These are phyloP conservation scores for Myxozyma melibiosi DNA, from an alignment of 805 yeast species.

Conservation along the genomic window DNA sequence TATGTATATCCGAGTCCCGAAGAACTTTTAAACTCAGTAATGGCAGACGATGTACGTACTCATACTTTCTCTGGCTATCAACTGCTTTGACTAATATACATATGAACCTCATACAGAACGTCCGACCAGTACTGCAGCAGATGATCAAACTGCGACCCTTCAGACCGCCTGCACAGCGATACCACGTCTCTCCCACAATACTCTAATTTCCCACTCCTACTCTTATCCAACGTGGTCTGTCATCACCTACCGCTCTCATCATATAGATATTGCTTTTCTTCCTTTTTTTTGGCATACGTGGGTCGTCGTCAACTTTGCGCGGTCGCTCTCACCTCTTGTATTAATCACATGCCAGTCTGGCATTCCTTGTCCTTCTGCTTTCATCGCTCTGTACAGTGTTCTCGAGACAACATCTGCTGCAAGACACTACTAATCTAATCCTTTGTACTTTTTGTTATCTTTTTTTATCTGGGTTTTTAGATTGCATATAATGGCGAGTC, in stretches of 20 bases:
- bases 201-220: neutral
- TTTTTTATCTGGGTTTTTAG: no score
- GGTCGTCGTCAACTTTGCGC: no score
- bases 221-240: no score
- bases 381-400: no score
- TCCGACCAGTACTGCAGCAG: conserved; percentile 11
- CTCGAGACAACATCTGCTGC: no score
- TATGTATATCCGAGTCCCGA: conserved; percentile 94
- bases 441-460: no score
- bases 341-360: no score
- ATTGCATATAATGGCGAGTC: no score
- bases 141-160: conserved; percentile 21
- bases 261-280: neutral
- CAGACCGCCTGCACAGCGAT: conserved; percentile 9
- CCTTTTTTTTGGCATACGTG: neutral
- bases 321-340: no score
- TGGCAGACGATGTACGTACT: conserved; percentile 13
- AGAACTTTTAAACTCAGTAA: conserved; percentile 58
- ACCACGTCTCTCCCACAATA: conserved; percentile 5
- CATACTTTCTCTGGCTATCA: neutral
- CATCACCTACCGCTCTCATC: neutral
- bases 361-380: no score
- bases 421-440: no score
- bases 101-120: conserved; percentile 10
- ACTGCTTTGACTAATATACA: neutral